phyloP scores from a whole-genome alignment of 2,329 filamentous ascomycete species.

The Botryosphaeria dothidea region DNA sequence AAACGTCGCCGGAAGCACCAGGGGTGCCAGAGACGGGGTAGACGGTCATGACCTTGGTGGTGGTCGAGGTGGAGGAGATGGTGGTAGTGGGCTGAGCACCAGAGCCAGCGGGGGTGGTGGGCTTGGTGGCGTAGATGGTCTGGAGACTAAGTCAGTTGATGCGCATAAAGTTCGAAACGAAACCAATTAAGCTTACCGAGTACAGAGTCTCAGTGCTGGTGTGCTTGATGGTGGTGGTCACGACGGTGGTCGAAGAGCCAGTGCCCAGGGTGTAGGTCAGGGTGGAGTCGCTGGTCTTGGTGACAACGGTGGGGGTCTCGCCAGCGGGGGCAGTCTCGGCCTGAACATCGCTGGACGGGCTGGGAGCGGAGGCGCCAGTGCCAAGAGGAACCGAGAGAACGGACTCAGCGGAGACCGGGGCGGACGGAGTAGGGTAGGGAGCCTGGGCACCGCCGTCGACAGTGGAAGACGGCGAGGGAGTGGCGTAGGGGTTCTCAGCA shows the following conservation, averaged over 20 bases:
- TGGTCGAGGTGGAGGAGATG: slow-evolving; percentile 35
- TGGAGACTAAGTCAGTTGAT: neutral
- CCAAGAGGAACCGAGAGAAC: slow-evolving; percentile 25
- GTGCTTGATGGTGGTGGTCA: slow-evolving; percentile 46
- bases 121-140: slow-evolving; percentile 29
- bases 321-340: slow-evolving; percentile 18
- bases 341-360: slow-evolving; percentile 1
- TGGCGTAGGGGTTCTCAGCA: neutral
- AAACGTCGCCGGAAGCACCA: slow-evolving; percentile 6
- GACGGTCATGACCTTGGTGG: slow-evolving; percentile 38
- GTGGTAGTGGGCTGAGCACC: slow-evolving; percentile 29
- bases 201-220: slow-evolving; percentile 37
- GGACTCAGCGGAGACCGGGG: slow-evolving; percentile 18
- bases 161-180: neutral
- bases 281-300: slow-evolving; percentile 15
- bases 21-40: slow-evolving; percentile 26
- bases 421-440: slow-evolving; percentile 14
- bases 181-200: neutral
- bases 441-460: slow-evolving; percentile 15
- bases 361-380: slow-evolving; percentile 19
- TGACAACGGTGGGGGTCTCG: slow-evolving; percentile 14
- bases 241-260: slow-evolving; percentile 46
- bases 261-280: slow-evolving; percentile 40
- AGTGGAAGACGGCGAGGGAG: slow-evolving; percentile 15
- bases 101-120: slow-evolving; percentile 9